A percentile compares a stretch with the other conserved stretches of the same genome.
phyloP scores from a whole-genome alignment of 108 stramenopile genomes.

The Fistulifera solaris region DNA sequence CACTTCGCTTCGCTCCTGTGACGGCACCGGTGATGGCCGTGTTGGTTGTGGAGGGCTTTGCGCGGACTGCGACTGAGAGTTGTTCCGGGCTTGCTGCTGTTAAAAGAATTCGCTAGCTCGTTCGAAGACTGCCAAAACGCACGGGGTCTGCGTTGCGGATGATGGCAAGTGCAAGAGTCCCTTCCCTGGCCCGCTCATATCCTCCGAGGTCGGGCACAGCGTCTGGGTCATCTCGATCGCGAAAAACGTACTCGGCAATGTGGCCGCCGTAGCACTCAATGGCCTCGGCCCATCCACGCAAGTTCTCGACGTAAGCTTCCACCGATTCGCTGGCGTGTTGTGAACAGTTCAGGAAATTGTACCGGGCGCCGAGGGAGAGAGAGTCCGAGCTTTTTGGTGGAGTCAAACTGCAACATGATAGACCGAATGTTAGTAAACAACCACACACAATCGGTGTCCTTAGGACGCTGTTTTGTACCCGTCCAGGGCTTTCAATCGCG shows the following conservation, averaged over 20 bases:
- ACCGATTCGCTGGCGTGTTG: not conserved
- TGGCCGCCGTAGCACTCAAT: not conserved
- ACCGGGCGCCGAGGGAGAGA: constrained; percentile 7
- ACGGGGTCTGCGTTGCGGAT: constrained; percentile 12
- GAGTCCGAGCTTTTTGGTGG: not conserved
- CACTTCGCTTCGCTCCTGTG: not conserved
- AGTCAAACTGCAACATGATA: not conserved
- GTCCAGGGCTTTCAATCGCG: too few relatives aligned
- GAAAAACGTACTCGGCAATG: not conserved
- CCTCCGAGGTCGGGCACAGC: not conserved
- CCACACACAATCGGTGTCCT: not conserved
- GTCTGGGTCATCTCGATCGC: constrained; percentile 9
- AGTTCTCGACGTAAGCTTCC: constrained; percentile 8
- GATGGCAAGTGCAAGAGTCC: constrained; percentile 8
- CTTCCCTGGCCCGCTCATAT: not conserved
- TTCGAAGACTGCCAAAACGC: not conserved
- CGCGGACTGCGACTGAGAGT: not conserved
- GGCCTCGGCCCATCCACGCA: constrained; percentile 14
- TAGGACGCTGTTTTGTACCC: too few relatives aligned
- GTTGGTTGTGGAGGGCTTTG: too few relatives aligned
- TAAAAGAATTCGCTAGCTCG: not conserved
- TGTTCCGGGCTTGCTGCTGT: not conserved
- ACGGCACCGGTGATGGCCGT: too few relatives aligned
- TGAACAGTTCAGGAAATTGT: not conserved
- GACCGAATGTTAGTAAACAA: not conserved